Evolutionary conservation across 176 grass and related monocot genomes (phyloP).

Genomic region (Thalia dealbata): DNA sequence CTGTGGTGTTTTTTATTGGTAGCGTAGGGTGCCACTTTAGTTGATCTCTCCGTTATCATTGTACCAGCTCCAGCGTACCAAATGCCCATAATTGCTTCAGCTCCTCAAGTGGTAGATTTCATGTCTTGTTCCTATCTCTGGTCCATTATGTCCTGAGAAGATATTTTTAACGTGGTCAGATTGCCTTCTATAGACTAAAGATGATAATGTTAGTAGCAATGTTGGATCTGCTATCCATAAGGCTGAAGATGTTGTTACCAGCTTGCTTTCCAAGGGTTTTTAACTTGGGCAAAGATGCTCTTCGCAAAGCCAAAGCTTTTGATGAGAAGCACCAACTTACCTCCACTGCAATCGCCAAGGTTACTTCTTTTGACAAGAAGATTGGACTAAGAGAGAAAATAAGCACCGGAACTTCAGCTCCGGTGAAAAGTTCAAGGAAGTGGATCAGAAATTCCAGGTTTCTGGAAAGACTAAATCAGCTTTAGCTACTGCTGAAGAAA

Average conservation of each 20-base stretch:
- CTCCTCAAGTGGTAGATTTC: background rate
- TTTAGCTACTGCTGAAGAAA: slow-evolving; percentile 55
- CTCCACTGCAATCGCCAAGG: slow-evolving; percentile 63
- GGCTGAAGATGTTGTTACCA: slow-evolving; percentile 79
- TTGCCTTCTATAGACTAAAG: background rate
- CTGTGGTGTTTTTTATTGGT: background rate
- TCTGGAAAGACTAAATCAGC: slow-evolving; percentile 66
- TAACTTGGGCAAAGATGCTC: slow-evolving; percentile 55
- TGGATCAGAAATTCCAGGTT: slow-evolving; percentile 83
- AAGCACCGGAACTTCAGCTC: slow-evolving; percentile 47
- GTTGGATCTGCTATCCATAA: slow-evolving; percentile 42
- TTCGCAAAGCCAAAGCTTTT: slow-evolving; percentile 59
- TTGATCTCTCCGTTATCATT: slow-evolving; percentile 27
- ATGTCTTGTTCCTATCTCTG: background rate
- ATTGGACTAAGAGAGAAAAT: slow-evolving; percentile 82
- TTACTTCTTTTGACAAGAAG: slow-evolving; percentile 64
- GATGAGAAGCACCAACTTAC: slow-evolving; percentile 71
- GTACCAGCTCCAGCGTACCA: slow-evolving; percentile 32
- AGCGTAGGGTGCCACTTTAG: slow-evolving; percentile 35
- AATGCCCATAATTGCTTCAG: slow-evolving; percentile 14
- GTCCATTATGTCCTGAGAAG: background rate
- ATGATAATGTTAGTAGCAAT: slow-evolving; percentile 15
- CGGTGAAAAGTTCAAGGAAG: slow-evolving; percentile 66
- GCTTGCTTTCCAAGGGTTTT: slow-evolving; percentile 92
- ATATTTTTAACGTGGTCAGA: background rate